phyloP scores from a whole-genome alignment of 345 rosid genomes.

The Erysimum cheiranthoides region DNA sequence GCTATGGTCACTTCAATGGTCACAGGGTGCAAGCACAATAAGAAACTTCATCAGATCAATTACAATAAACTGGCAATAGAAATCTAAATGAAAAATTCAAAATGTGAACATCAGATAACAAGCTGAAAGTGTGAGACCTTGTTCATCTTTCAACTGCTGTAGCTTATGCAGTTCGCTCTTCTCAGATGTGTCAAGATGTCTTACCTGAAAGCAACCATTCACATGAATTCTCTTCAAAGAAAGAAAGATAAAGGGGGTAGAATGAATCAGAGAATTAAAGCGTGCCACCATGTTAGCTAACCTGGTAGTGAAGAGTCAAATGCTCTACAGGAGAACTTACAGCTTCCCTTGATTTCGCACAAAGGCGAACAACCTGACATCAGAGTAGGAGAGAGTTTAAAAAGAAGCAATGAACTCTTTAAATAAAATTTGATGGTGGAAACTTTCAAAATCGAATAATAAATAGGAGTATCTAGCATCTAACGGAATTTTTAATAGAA shows the following conservation, averaged over 20 bases:
- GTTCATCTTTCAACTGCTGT: slow-evolving; percentile 99
- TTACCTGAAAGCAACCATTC: slow-evolving; percentile 64
- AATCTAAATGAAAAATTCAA: slow-evolving; percentile 18
- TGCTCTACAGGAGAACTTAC: slow-evolving; percentile 99
- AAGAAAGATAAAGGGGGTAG: slow-evolving; percentile 10
- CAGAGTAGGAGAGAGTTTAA: slow-evolving; percentile 21
- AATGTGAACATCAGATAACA: slow-evolving; percentile 18
- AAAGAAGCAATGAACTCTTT: slow-evolving; percentile 15
- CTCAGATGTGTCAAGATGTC: slow-evolving; percentile 98
- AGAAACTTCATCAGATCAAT: slow-evolving; percentile 11
- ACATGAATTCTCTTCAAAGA: slow-evolving; percentile 11
- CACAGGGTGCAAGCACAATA: background rate
- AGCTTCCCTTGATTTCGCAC: slow-evolving; percentile 99
- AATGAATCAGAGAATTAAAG: slow-evolving; percentile 24
- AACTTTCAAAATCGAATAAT: slow-evolving; percentile 27
- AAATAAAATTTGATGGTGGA: background rate
- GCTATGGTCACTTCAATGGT: slow-evolving; percentile 10
- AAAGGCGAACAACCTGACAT: slow-evolving; percentile 87
- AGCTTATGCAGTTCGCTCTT: slow-evolving; percentile 99
- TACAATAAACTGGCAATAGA: slow-evolving; percentile 13
- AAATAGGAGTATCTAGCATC: slow-evolving; percentile 9
- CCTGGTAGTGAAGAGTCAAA: slow-evolving; percentile 99
- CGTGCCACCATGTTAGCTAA: slow-evolving; percentile 41
- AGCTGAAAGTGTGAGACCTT: slow-evolving; percentile 59
- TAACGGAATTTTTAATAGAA: background rate